These are phyloP conservation scores for Alternaria triticimaculans DNA, from an alignment of 2,329 filamentous ascomycete species.

Conservation along the genomic window DNA sequence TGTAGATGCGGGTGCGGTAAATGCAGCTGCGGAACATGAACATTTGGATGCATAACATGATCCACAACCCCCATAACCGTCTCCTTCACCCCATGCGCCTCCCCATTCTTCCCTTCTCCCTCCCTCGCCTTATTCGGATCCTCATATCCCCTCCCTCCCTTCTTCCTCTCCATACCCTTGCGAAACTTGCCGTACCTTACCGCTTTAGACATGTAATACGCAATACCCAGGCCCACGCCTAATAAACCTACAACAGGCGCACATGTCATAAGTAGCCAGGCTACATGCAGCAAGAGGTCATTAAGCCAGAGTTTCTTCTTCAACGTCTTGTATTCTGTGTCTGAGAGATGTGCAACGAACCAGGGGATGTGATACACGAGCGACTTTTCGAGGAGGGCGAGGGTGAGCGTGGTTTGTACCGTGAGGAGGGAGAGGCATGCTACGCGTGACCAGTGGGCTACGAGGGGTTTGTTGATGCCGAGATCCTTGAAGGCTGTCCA, in stretches of 20 bases:
- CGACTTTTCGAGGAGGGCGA: slow-evolving; percentile 4
- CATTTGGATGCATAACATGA: not conserved
- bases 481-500: not conserved
- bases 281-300: slow-evolving; percentile 1
- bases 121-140: not conserved
- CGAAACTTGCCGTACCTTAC: slow-evolving; percentile 8
- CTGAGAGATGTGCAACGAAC: not conserved
- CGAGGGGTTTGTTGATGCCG: not conserved
- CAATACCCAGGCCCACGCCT: not conserved
- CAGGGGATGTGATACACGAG: slow-evolving; percentile 3
- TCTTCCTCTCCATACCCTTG: not conserved
- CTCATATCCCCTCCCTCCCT: slow-evolving; percentile 11
- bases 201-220: slow-evolving; percentile 11
- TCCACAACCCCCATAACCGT: not conserved
- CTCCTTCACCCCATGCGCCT: not conserved
- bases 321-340: not conserved
- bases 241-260: slow-evolving; percentile 1
- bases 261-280: slow-evolving; percentile 1
- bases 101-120: not conserved
- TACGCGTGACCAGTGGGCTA: not conserved
- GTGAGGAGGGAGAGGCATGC: not conserved
- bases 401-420: not conserved
- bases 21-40: not conserved
- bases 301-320: not conserved
- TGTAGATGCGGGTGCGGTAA: not conserved